These are phyloP conservation scores for Gnomoniopsis sp. DNA, from an alignment of 2,329 filamentous ascomycete genomes.

Conservation along the genomic window DNA sequence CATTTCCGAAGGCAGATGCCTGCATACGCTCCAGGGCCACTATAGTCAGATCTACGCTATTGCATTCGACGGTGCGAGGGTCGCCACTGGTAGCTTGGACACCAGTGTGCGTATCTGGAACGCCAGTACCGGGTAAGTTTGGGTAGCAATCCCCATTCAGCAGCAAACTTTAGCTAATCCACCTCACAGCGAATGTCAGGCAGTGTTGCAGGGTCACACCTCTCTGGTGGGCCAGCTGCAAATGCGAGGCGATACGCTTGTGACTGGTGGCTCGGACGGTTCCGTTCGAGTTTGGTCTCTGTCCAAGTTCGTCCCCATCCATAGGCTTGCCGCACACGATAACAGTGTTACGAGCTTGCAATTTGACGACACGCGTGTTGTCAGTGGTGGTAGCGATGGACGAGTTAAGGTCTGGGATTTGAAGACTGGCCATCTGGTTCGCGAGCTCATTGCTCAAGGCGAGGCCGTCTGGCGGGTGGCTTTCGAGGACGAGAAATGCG, in stretches of 20 bases:
- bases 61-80: constrained; percentile 89
- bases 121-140: constrained; percentile 72
- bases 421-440: constrained; percentile 83
- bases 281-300: constrained; percentile 96
- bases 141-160: constrained; percentile 4
- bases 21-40: constrained; percentile 86
- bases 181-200: constrained; percentile 66
- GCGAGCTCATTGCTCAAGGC: constrained; percentile 85
- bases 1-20: constrained; percentile 89
- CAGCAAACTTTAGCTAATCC: constrained; percentile 28
- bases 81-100: constrained; percentile 93
- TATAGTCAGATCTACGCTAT: constrained; percentile 99
- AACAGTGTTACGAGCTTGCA: constrained; percentile 98
- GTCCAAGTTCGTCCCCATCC: constrained; percentile 84
- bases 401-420: constrained; percentile 98
- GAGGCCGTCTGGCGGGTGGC: constrained; percentile 97
- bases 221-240: constrained; percentile 95
- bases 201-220: constrained; percentile 93
- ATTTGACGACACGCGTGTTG: constrained; percentile 92
- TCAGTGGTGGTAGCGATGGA: constrained; percentile 95
- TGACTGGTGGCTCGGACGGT: constrained; percentile 93
- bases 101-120: constrained; percentile 98
- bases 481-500: constrained; percentile 97
- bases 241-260: constrained; percentile 89
- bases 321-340: constrained; percentile 92